Base-by-base conservation (phyloP, 768 basidiomycete genomes). In the Mycena galericulata region DNA sequence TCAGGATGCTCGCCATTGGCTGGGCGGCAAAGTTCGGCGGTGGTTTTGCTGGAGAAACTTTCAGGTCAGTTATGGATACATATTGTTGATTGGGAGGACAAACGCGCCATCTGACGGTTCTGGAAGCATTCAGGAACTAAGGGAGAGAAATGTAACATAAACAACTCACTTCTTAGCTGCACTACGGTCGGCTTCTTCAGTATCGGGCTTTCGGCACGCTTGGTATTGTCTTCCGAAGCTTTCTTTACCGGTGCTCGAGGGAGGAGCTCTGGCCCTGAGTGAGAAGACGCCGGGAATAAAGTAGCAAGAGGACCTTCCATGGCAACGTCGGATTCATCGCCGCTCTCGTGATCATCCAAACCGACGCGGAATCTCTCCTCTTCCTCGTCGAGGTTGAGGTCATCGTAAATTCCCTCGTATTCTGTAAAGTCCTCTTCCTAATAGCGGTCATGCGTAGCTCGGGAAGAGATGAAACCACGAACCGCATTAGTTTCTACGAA, bases 401-500 rank as follows among this genome's bases (percentile, higher is more conserved):
- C 98, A 73, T 99, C 98, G 75, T 99, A 99, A 56, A 99, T 93
- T 50, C 95, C 96, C 77, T 96, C 93, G 75, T 99, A 95, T 78
- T 97, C 97, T 65, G 99, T 96, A 79, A 98, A 99, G 74, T 94
- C 93, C 74, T 99, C 98, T 60, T 97, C 96, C 98, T 99, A 75
- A 73, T 70, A 51, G 57, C 50, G 27, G 62, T 41, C 43, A 56
- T 41, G 49, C 30, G 60, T 29, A 43, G 62, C n/a, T n/a, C n/a
- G 58, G 55, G 45, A 58, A 30, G 49, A 65, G 20, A 59, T 51
- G 27, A 50, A 49, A 59, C 55, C 67, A 88, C 96, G 77, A 71
- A 98, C 97, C 82, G 90, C 90, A 78, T 99, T 99, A 75, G 89
- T 93, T 79, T 97, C 95, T 67, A 99, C 96, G 73, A 98, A 99